A percentile compares a stretch with the other conserved stretches of the same genome.
Evolutionary conservation across 2,329 filamentous ascomycete species (phyloP).

Genomic region (Balansia obtecta): DNA sequence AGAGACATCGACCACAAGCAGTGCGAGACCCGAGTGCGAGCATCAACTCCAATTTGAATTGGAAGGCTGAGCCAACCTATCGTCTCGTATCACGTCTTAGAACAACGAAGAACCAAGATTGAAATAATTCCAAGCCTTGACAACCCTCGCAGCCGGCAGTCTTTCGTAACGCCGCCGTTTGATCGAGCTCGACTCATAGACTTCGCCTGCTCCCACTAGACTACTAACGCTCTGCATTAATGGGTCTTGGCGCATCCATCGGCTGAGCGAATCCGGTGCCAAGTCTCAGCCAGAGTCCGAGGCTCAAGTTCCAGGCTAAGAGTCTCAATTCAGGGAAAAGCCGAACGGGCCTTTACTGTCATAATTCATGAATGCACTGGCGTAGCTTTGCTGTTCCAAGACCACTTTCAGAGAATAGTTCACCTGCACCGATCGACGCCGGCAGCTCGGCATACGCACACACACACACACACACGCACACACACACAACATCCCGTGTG

Average conservation of each 20-base stretch:
- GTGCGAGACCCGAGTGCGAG: too few species aligned
- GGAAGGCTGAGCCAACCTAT: background rate
- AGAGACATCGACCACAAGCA: background rate
- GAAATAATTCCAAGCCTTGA: background rate
- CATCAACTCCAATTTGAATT: background rate
- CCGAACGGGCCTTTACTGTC: too few species aligned
- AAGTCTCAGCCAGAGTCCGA: background rate
- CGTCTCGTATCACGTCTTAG: background rate
- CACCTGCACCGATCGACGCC: background rate
- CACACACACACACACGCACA: background rate
- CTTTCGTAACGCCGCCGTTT: background rate
- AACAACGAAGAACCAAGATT: background rate
- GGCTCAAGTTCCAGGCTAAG: too few species aligned
- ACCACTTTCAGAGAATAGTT: background rate
- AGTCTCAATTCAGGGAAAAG: too few species aligned
- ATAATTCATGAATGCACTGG: too few species aligned
- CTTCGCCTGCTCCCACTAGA: background rate
- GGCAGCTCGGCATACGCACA: too few species aligned
- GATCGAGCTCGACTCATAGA: background rate
- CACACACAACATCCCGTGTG: background rate
- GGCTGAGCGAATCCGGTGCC: background rate
- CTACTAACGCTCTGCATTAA: background rate
- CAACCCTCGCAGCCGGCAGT: conserved; percentile 1
- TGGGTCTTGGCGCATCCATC: background rate
- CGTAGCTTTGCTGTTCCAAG: background rate